Conservation (phyloP, 2,329 filamentous ascomycete genomes). For the Allantophomopsis lycopodina region DNA sequence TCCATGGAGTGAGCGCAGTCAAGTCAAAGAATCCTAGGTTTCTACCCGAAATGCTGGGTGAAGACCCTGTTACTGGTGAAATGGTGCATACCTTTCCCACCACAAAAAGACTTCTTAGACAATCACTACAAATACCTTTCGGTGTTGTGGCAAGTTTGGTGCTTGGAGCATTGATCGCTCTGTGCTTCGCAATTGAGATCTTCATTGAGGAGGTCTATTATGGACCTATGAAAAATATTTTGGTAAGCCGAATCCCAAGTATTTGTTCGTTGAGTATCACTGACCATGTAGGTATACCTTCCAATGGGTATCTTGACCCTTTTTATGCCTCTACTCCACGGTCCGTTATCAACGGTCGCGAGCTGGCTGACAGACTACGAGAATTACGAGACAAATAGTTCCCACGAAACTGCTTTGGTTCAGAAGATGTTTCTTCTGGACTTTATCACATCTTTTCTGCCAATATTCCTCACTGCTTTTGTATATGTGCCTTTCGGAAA, state of each 20-base stretch:
- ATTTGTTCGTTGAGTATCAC: too few species aligned
- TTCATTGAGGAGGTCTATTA: slow-evolving; percentile 92
- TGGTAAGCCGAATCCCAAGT: slow-evolving; percentile 33
- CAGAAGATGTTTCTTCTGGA: slow-evolving; percentile 67
- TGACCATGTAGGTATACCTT: slow-evolving; percentile 43
- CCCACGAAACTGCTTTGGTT: slow-evolving; percentile 55
- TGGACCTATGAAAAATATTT: slow-evolving; percentile 71
- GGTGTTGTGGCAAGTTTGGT: slow-evolving; percentile 57
- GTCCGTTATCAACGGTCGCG: slow-evolving; percentile 47
- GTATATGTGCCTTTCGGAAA: slow-evolving; percentile 66
- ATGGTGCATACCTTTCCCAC: slow-evolving; percentile 45
- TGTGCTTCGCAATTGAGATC: slow-evolving; percentile 85
- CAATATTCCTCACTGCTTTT: slow-evolving; percentile 64
- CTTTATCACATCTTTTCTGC: slow-evolving; percentile 70
- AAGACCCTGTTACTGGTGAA: slow-evolving; percentile 64
- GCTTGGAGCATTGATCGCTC: slow-evolving; percentile 70
- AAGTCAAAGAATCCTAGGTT: slow-evolving; percentile 70
- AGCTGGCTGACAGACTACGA: slow-evolving; percentile 54
- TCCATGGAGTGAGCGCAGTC: slow-evolving; percentile 70
- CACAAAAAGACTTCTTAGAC: slow-evolving; percentile 45
- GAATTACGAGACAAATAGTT: slow-evolving; percentile 60
- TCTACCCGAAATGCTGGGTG: slow-evolving; percentile 59
- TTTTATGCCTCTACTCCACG: slow-evolving; percentile 49
- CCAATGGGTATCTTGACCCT: slow-evolving; percentile 59
- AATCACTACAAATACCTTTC: slow-evolving; percentile 59